These are phyloP conservation scores for Trichopus zeylanicus DNA, from an alignment of 116 monocot species.

Conservation along the genomic window DNA sequence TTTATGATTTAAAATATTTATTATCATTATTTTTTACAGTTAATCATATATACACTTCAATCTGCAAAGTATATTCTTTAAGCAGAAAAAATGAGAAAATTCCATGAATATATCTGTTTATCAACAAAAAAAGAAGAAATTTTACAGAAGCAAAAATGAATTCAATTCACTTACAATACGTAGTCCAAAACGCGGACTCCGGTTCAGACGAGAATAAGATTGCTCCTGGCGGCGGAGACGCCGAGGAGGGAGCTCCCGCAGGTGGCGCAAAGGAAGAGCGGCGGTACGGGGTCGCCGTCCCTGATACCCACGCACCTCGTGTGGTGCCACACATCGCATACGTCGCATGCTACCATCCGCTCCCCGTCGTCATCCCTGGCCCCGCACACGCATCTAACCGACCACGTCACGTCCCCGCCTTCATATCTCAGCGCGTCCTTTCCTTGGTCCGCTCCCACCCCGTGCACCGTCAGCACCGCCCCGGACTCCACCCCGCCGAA, in stretches of 20 bases:
- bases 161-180: too few relatives aligned
- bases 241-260: constrained; percentile 35
- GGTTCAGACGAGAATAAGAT: too few relatives aligned
- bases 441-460: constrained; percentile 39
- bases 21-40: too few relatives aligned
- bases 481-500: constrained; percentile 65
- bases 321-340: constrained; percentile 91
- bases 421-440: constrained; percentile 48
- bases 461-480: constrained; percentile 36
- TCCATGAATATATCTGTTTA: too few relatives aligned
- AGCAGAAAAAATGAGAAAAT: too few relatives aligned
- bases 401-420: constrained; percentile 59
- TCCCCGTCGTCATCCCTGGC: constrained; percentile 91
- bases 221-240: not conserved
- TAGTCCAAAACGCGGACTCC: too few relatives aligned
- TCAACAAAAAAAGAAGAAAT: too few relatives aligned
- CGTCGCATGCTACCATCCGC: constrained; percentile 92
- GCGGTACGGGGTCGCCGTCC: constrained; percentile 57
- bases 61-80: too few relatives aligned
- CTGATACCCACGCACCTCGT: constrained; percentile 71
- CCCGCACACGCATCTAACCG: constrained; percentile 70
- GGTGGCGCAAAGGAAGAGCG: constrained; percentile 54
- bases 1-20: too few relatives aligned
- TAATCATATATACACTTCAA: too few relatives aligned
- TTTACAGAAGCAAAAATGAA: too few relatives aligned